These are phyloP conservation scores for Amphichorda felina DNA, from an alignment of 2,329 filamentous ascomycete species.

Conservation along the genomic window DNA sequence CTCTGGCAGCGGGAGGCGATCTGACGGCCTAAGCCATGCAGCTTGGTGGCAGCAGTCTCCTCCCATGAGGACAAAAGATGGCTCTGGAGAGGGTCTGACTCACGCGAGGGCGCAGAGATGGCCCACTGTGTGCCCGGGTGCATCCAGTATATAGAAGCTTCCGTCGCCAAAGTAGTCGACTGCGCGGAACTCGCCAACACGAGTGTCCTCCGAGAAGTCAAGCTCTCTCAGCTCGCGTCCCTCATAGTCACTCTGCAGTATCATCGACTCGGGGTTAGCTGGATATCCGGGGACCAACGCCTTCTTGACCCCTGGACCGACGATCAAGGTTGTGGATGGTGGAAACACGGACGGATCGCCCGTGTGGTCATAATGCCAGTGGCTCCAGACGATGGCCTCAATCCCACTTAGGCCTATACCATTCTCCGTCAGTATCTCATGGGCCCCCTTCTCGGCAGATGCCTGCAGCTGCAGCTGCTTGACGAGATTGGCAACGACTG, in stretches of 20 bases:
- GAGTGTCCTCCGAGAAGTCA: conserved; percentile 11
- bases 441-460: neutral
- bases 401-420: neutral
- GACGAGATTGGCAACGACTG: neutral
- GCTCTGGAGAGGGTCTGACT: conserved; percentile 15
- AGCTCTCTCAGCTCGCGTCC: conserved; percentile 18
- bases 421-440: neutral
- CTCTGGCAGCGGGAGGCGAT: conserved; percentile 18
- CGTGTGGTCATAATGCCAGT: conserved; percentile 40
- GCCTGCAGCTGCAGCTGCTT: neutral
- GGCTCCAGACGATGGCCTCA: conserved; percentile 13
- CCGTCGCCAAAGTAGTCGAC: conserved; percentile 30
- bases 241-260: neutral
- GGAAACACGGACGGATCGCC: conserved; percentile 37
- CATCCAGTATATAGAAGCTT: conserved; percentile 27
- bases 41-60: conserved; percentile 31
- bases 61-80: conserved; percentile 25
- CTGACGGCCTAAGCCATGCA: conserved; percentile 22
- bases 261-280: conserved; percentile 9
- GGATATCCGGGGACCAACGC: conserved; percentile 35
- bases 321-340: conserved; percentile 29
- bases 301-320: conserved; percentile 38
- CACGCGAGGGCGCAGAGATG: conserved; percentile 29
- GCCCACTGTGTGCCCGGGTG: conserved; percentile 25
- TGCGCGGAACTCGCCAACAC: conserved; percentile 22